Conservation (phyloP, 805 yeast genomes). For the Cyberlindnera maritima region DNA sequence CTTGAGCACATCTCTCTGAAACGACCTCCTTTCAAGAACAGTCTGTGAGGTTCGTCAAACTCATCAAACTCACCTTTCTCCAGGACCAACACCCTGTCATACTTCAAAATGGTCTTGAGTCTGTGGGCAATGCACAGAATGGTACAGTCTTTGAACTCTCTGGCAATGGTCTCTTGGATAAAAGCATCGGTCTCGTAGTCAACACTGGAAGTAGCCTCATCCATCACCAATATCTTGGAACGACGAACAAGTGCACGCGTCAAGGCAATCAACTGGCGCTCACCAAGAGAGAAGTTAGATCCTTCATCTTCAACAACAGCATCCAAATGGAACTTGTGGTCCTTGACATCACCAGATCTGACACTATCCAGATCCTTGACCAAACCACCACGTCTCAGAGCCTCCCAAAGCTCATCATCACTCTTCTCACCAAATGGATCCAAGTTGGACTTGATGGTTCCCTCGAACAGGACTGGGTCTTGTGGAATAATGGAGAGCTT, state of each 20-base stretch:
- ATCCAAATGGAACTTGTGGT: constrained; percentile 56
- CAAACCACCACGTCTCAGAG: constrained; percentile 62
- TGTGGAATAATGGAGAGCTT: constrained; percentile 75
- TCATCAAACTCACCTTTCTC: constrained; percentile 56
- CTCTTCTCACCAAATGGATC: constrained; percentile 64
- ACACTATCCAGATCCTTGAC: constrained; percentile 30
- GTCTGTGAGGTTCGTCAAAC: constrained; percentile 48
- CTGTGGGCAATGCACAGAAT: constrained; percentile 84
- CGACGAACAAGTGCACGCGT: constrained; percentile 70
- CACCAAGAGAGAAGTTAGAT: constrained; percentile 66
- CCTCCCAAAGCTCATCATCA: constrained; percentile 60
- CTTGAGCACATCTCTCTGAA: constrained; percentile 50
- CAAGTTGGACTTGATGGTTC: constrained; percentile 64
- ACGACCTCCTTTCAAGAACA: constrained; percentile 45
- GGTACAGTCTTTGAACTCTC: constrained; percentile 60
- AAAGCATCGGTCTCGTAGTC: constrained; percentile 70
- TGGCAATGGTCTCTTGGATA: constrained; percentile 57
- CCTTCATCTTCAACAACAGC: constrained; percentile 66
- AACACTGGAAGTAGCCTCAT: constrained; percentile 77
- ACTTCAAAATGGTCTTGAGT: constrained; percentile 66
- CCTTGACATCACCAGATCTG: constrained; percentile 6
- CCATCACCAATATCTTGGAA: constrained; percentile 59
- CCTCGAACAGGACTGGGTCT: constrained; percentile 76
- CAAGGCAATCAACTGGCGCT: constrained; percentile 64
- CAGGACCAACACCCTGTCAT: constrained; percentile 60